phyloP scores from a whole-genome alignment of 1,284 basidiomycete species.

The Ustilago tritici region DNA sequence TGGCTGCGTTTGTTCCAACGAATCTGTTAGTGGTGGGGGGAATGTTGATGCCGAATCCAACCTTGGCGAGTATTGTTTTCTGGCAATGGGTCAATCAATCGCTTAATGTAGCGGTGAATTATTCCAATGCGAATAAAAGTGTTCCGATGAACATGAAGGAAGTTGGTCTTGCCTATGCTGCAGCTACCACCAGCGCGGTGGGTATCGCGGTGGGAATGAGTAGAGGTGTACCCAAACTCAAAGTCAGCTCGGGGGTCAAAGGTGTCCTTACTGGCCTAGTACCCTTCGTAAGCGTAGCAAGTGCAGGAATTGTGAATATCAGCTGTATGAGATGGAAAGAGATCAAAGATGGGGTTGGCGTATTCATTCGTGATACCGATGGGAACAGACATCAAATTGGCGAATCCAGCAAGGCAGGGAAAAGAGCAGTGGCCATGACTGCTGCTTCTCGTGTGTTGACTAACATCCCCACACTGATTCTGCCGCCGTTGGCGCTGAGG shows the following conservation, averaged over 20 bases:
- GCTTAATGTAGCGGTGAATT: constrained; percentile 69
- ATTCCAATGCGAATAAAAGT: constrained; percentile 72
- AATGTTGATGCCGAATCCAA: constrained; percentile 67
- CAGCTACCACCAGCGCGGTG: constrained; percentile 73
- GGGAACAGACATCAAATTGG: constrained; percentile 70
- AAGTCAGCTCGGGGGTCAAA: constrained; percentile 43
- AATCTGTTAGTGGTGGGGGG: constrained; percentile 72
- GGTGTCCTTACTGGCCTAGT: constrained; percentile 70
- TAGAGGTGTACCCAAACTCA: constrained; percentile 71
- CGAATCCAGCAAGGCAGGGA: constrained; percentile 71
- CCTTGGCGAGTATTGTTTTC: constrained; percentile 70
- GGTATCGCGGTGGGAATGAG: constrained; percentile 73
- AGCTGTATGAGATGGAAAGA: constrained; percentile 75
- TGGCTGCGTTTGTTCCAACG: constrained; percentile 74
- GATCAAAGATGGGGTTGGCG: constrained; percentile 73
- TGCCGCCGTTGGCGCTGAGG: constrained; percentile 73
- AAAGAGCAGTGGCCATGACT: constrained; percentile 72
- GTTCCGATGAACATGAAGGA: constrained; percentile 72
- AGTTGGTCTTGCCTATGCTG: constrained; percentile 72
- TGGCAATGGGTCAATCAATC: constrained; percentile 75
- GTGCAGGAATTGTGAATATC: constrained; percentile 59
- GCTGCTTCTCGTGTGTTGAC: constrained; percentile 73
- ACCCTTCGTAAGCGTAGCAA: constrained; percentile 73
- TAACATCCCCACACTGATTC: constrained; percentile 73
- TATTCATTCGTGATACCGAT: constrained; percentile 69